These are phyloP conservation scores for Pseudopediastrum boryanum DNA, from an alignment of 139 green algal species.

Conservation along the genomic window DNA sequence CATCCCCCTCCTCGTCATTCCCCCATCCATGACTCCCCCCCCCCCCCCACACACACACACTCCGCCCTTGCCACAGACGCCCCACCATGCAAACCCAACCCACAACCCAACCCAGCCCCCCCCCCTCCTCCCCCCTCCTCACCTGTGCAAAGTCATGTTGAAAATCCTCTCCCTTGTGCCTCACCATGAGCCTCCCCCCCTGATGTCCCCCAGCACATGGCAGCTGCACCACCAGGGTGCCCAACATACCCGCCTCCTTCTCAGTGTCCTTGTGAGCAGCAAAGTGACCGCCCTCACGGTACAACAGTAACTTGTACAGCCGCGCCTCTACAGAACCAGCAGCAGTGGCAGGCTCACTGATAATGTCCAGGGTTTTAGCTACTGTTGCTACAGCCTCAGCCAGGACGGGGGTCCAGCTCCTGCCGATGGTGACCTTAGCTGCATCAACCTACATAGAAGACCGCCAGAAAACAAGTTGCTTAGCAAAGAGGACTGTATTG, in stretches of 20 bases:
- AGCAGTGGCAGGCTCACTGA: no score
- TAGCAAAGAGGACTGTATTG: not conserved
- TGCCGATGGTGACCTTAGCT: not conserved
- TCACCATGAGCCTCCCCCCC: conserved; percentile 4
- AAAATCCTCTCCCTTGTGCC: not conserved
- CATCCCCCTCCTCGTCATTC: no score
- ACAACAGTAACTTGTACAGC: conserved; percentile 48
- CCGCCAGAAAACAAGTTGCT: not conserved
- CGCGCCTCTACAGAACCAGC: not conserved
- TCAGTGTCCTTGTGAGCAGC: conserved; percentile 36
- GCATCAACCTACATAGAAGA: conserved; percentile 6
- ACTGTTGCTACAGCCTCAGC: not conserved
- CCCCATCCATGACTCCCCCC: no score
- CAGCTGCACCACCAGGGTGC: conserved; percentile 43
- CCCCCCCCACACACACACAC: no score
- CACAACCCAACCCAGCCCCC: no score
- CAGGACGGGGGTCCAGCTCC: conserved; percentile 5
- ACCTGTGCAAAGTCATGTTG: conserved; percentile 9
- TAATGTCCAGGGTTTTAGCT: conserved; percentile 1
- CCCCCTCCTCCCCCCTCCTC: no score
- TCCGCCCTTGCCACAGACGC: no score
- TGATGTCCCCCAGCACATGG: conserved; percentile 23
- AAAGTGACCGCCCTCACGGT: conserved; percentile 43
- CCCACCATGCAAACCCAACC: no score
- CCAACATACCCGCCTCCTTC: conserved; percentile 38